Base-by-base conservation (phyloP, 1,284 basidiomycete genomes). In the Melampsora americana region DNA sequence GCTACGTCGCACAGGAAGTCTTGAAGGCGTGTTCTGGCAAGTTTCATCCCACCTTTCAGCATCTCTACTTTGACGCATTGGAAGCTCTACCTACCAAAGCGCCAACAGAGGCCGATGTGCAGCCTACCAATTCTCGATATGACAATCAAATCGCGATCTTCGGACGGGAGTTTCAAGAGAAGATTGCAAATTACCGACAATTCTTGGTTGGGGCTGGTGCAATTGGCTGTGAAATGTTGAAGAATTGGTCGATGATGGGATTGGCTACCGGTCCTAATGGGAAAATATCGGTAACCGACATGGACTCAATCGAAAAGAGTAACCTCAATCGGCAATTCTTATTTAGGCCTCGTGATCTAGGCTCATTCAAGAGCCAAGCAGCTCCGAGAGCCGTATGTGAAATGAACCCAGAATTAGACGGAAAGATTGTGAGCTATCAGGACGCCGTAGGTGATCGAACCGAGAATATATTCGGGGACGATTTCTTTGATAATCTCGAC, bases 241-340 rank as follows among this genome's bases (percentile, higher is more conserved):
- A 99, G 87, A 99, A 99, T 84, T 99, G 96, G 96, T 91, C 92
- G 80, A 94, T 99, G 93, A 97, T 99, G 88, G 96, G 96, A 79
- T 86, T 99, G 65, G 95, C 89, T 16, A 88, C 90, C 56, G 93
- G 92, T 2, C 86, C 89, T 18, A 86, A 90, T 70, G 96, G 93
- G 28, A 85, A 88, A 72, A 93, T 99, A 78, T 90, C 95, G 81
- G 93, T 99, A 69, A 99, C 96, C 18, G 96, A 99, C 83, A 85
- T 99, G 82, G 96, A 99, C 84, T 97, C 95, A 39, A 99, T 99
- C 82, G 96, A 99, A 86, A 99, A 99, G 88, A 93, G 91, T 81
- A 99, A 99, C 84, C 84, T 99, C 78, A 99, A 99, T 85, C 87
- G 96, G 77, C 96, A 99, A 83, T 99, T 99, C 88, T 86, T 99